These are phyloP conservation scores for Prunus salicina DNA, from an alignment of 306 rosid species.

Conservation along the genomic window DNA sequence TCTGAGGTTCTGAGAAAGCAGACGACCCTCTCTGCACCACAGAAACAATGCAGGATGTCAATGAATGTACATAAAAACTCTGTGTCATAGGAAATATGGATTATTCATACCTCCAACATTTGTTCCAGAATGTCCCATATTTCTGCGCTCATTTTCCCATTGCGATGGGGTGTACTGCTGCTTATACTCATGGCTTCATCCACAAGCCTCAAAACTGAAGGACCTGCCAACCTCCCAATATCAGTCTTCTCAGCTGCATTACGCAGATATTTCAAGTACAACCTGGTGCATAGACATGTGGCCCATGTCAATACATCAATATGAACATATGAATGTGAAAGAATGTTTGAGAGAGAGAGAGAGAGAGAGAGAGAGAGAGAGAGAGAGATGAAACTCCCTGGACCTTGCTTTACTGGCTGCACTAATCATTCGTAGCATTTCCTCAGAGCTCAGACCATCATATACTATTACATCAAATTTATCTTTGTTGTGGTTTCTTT, in stretches of 20 bases:
- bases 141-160: constrained; percentile 65
- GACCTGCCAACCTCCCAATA: constrained; percentile 87
- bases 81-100: constrained; percentile 8
- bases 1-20: constrained; percentile 65
- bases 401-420: constrained; percentile 88
- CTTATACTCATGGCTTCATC: constrained; percentile 73
- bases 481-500: constrained; percentile 37
- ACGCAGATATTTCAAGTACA: constrained; percentile 78
- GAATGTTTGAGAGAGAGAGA: constrained; percentile 4
- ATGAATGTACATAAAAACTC: constrained; percentile 6
- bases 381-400: constrained; percentile 5
- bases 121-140: constrained; percentile 75
- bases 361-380: not conserved
- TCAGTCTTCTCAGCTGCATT: constrained; percentile 84
- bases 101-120: constrained; percentile 66
- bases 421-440: constrained; percentile 70
- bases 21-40: constrained; percentile 70
- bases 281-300: constrained; percentile 40
- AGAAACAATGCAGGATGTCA: constrained; percentile 26
- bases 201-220: constrained; percentile 84
- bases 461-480: constrained; percentile 71
- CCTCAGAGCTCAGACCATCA: constrained; percentile 84
- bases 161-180: constrained; percentile 41
- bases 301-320: constrained; percentile 16
- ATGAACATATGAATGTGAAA: constrained; percentile 3